phyloP scores from a whole-genome alignment of 495 filamentous ascomycete species.

The Bryoglossum gracile region DNA sequence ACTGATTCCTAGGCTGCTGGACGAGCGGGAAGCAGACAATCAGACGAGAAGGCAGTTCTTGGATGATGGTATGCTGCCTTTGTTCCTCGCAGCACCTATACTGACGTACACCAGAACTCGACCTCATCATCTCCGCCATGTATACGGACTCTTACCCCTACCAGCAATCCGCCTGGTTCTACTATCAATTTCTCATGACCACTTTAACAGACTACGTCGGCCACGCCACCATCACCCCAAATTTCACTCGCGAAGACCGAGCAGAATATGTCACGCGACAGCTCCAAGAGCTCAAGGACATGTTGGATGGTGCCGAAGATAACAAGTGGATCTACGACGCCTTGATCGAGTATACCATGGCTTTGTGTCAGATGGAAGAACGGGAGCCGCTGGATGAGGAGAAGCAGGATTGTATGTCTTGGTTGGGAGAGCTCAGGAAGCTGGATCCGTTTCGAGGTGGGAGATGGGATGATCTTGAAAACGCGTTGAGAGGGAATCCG shows the following conservation, averaged over 20 bases:
- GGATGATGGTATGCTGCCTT: slow-evolving; percentile 51
- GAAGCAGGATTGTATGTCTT: slow-evolving; percentile 42
- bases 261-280: slow-evolving; percentile 59
- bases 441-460: slow-evolving; percentile 65
- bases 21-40: slow-evolving; percentile 57
- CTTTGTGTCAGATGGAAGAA: slow-evolving; percentile 39
- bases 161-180: slow-evolving; percentile 94
- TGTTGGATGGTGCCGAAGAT: slow-evolving; percentile 66
- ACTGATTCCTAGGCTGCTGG: slow-evolving; percentile 68
- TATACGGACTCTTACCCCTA: slow-evolving; percentile 66
- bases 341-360: slow-evolving; percentile 55
- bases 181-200: slow-evolving; percentile 76
- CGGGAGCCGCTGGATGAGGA: slow-evolving; percentile 30
- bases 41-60: slow-evolving; percentile 58
- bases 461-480: slow-evolving; percentile 51
- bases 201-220: slow-evolving; percentile 37
- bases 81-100: background rate
- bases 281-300: slow-evolving; percentile 60
- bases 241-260: slow-evolving; percentile 54
- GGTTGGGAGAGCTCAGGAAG: slow-evolving; percentile 56
- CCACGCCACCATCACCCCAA: slow-evolving; percentile 50
- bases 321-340: slow-evolving; percentile 78
- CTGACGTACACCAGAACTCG: slow-evolving; percentile 48
- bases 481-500: background rate
- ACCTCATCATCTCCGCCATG: slow-evolving; percentile 65